A percentile compares a stretch with the other conserved stretches of the same genome.
Conservation (phyloP, 169 alveolate species). For the Cryptosporidium andersoni region DNA sequence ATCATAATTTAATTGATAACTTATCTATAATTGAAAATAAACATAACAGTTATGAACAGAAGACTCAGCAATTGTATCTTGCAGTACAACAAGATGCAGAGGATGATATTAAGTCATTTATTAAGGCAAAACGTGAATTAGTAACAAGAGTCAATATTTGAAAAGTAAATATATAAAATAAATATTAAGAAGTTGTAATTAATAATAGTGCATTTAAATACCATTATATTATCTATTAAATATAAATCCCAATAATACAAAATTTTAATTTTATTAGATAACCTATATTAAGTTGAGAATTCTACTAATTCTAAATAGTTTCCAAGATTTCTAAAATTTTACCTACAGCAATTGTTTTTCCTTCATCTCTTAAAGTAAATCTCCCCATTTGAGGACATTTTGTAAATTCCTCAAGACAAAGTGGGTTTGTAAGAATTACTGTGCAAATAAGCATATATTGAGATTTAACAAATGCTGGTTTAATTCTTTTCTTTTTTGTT, state of each 20-base stretch:
- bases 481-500: constrained; percentile 81
- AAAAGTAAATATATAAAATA: too few species aligned
- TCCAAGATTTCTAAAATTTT: constrained; percentile 80
- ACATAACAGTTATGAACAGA: neutral
- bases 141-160: neutral
- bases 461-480: constrained; percentile 83
- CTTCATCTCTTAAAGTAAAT: constrained; percentile 96
- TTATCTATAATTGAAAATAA: neutral
- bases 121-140: constrained; percentile 28
- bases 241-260: too few species aligned
- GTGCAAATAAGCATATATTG: constrained; percentile 80
- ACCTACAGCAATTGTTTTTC: constrained; percentile 90
- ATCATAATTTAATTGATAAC: neutral
- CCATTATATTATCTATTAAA: too few species aligned
- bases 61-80: neutral
- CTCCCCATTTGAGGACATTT: constrained; percentile 91
- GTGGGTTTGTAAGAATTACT: constrained; percentile 79
- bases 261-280: neutral
- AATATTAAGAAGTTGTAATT: too few species aligned
- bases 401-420: constrained; percentile 90
- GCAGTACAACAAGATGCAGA: constrained; percentile 29
- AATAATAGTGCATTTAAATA: too few species aligned
- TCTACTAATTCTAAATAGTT: constrained; percentile 6
- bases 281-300: neutral
- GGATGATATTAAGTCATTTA: constrained; percentile 60